These are phyloP conservation scores for Mrakia gelida DNA, from an alignment of 768 basidiomycete species.

Conservation along the genomic window DNA sequence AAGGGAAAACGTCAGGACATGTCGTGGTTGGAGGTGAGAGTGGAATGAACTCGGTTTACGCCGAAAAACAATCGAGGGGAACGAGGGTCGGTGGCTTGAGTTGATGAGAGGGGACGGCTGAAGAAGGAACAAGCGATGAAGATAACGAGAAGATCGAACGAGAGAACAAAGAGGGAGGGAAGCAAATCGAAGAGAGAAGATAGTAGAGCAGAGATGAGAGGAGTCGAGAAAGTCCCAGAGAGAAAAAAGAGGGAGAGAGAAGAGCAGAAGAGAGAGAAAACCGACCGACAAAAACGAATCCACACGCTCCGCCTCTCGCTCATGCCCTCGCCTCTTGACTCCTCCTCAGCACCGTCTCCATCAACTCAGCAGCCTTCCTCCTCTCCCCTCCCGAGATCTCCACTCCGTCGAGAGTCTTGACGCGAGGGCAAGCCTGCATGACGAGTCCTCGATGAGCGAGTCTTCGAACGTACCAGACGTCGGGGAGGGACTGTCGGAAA, in stretches of 20 bases:
- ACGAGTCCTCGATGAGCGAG: slow-evolving; percentile 84
- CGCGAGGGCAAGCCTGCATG: slow-evolving; percentile 64
- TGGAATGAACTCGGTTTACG: background rate
- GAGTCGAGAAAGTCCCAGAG: background rate
- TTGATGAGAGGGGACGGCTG: background rate
- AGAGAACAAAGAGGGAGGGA: slow-evolving; percentile 10
- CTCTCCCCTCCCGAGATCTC: slow-evolving; percentile 76
- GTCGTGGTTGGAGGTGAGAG: background rate
- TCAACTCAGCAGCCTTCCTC: slow-evolving; percentile 67
- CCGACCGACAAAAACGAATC: background rate
- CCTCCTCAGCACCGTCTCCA: slow-evolving; percentile 31
- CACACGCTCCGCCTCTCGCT: background rate
- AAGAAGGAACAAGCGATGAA: background rate
- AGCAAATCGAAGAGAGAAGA: too few relatives aligned
- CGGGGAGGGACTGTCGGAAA: slow-evolving; percentile 85
- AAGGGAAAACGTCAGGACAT: background rate
- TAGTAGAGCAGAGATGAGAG: background rate
- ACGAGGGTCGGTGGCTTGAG: background rate
- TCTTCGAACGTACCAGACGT: slow-evolving; percentile 78
- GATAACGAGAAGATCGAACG: background rate
- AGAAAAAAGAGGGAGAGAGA: background rate
- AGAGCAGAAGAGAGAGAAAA: background rate
- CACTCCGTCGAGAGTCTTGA: slow-evolving; percentile 81
- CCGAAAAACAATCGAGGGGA: background rate
- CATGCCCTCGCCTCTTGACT: slow-evolving; percentile 10